Evolutionary conservation across 108 stramenopile species (phyloP).

Genomic region (Nitzschia sp.): DNA sequence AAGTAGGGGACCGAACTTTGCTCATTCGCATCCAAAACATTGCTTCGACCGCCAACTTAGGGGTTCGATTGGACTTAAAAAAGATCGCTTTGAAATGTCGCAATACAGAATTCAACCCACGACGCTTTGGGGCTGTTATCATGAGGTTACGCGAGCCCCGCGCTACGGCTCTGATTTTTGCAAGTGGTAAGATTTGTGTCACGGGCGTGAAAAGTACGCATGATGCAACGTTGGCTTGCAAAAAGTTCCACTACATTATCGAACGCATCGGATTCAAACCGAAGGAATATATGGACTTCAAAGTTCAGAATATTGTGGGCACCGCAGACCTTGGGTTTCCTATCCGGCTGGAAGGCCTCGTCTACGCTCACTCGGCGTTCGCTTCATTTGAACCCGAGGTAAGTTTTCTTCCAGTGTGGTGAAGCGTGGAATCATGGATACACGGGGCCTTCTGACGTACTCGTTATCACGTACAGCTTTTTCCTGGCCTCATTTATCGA

Average conservation of each 20-base stretch:
- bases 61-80: constrained; percentile 89
- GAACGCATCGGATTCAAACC: constrained; percentile 81
- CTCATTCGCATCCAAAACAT: constrained; percentile 87
- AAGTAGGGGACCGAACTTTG: constrained; percentile 42
- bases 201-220: constrained; percentile 91
- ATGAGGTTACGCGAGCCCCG: constrained; percentile 94
- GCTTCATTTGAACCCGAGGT: constrained; percentile 91
- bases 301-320: constrained; percentile 96
- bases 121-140: constrained; percentile 93
- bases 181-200: constrained; percentile 93
- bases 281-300: constrained; percentile 72
- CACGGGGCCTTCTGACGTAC: not conserved
- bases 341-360: constrained; percentile 96
- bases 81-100: constrained; percentile 92
- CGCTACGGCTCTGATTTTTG: constrained; percentile 95
- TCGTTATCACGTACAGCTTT: constrained; percentile 67
- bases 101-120: constrained; percentile 99
- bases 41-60: constrained; percentile 84
- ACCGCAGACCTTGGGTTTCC: constrained; percentile 96
- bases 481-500: constrained; percentile 97
- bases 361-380: constrained; percentile 90
- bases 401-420: too few species aligned
- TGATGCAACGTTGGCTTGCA: constrained; percentile 76
- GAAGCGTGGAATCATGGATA: too few species aligned
- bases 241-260: constrained; percentile 88